Evolutionary conservation across 169 alveolate genomes (phyloP), one percentile per base, ranked within the genome.

Genomic region (Plasmodium ovale): DNA sequence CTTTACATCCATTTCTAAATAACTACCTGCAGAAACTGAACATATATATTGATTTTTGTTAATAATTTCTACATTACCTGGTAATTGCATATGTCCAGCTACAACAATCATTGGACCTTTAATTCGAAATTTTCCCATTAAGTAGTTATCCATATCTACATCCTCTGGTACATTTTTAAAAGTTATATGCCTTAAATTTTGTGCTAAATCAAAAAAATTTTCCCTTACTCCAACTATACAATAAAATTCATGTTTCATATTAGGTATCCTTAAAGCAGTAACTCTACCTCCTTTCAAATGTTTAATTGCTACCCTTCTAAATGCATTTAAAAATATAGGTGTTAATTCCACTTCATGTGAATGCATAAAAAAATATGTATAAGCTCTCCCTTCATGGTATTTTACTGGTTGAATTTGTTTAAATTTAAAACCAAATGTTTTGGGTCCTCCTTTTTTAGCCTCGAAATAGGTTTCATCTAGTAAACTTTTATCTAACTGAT

Each of bases 81-180:
- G 95, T 44, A 95, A 67, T 72, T 93, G 92, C 62, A 95, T 47
- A 89, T 95, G 97, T 1, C 97, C 97, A 4, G 97, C 97, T 19
- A 95, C 97, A n/a, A 95, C 97, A 33, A 94, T 95, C 59, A 95
- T 92, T 9, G 97, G 97, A 5, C 97, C 97, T 58, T 93, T 92
- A 25, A 95, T 85, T 49, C 97, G 67, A 56, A 95, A 88, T 2
- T 88, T 88, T 5, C 92, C 92, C 3, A 33, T 87, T 23, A 89
- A 64, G 25, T 95, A 96, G 72, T 79, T 94, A 67, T 88, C 79
- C 92, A 94, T 93, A 49, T 95, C 94, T 60, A 93, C 94, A 16
- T 94, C 53, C 29, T 73, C 87, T 7, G 96, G 96, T 12, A 94
- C 96, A 87, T 94, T 93, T 60, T 94, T 69, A 88, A 94, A 93